Conservation (phyloP, 768 basidiomycete species). For the Tulasnella sp. region DNA sequence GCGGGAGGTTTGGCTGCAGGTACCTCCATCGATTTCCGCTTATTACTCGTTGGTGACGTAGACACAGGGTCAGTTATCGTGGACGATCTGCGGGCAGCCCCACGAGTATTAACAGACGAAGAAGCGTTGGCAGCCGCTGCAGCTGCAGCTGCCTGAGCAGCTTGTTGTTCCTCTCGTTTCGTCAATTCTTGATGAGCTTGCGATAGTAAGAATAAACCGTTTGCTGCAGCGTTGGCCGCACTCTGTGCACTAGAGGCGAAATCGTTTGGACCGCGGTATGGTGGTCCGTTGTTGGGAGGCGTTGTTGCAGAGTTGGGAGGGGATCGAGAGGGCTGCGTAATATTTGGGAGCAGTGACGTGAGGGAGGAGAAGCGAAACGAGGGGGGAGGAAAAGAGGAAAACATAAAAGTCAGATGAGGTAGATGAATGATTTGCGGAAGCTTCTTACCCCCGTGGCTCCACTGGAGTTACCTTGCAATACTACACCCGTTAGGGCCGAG, state of each 20-base stretch:
- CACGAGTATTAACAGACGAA: conserved; percentile 23
- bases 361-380: conserved; percentile 15
- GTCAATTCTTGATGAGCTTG: conserved; percentile 95
- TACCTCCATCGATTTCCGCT: conserved; percentile 4
- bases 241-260: conserved; percentile 39
- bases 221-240: conserved; percentile 62
- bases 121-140: conserved; percentile 25
- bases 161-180: conserved; percentile 72
- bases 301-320: neutral
- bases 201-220: conserved; percentile 83
- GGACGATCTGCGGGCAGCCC: conserved; percentile 19
- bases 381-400: conserved; percentile 25
- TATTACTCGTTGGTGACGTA: neutral
- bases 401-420: conserved; percentile 18
- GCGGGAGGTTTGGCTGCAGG: neutral
- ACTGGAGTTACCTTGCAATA: conserved; percentile 40
- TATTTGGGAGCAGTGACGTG: conserved; percentile 20
- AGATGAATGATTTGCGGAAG: neutral
- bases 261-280: conserved; percentile 12
- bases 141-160: conserved; percentile 22
- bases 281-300: neutral
- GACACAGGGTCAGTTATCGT: neutral
- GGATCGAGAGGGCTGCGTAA: conserved; percentile 21
- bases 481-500: conserved; percentile 66
- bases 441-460: too few relatives aligned